Percentiles rank a stretch among this genome's conserved stretches.
Conservation (phyloP, 2,329 filamentous ascomycete genomes). For the Pseudocercospora eumusae region DNA sequence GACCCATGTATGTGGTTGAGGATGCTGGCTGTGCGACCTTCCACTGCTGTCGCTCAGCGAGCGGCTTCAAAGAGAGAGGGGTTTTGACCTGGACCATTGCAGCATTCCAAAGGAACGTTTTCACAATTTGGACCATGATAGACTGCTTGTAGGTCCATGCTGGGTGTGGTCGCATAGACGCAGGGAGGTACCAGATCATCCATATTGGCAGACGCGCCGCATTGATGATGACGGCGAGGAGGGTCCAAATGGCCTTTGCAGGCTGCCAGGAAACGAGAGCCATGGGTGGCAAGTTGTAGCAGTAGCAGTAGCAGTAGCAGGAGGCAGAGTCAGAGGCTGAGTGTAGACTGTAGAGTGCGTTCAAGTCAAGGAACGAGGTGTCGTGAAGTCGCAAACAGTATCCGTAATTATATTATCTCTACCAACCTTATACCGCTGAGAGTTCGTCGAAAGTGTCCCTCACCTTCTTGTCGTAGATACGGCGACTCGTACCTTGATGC, state of each 20-base stretch:
- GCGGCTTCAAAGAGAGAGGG: slow-evolving; percentile 40
- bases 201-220: slow-evolving; percentile 44
- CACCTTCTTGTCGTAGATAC: no score
- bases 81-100: slow-evolving; percentile 36
- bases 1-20: slow-evolving; percentile 20
- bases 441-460: neutral
- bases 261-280: slow-evolving; percentile 40
- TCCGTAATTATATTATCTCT: no score
- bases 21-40: slow-evolving; percentile 32
- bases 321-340: neutral
- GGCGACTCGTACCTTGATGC: no score
- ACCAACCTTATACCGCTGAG: neutral
- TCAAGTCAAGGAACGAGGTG: neutral
- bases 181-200: slow-evolving; percentile 42
- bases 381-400: neutral
- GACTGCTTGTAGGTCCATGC: slow-evolving; percentile 46
- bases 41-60: slow-evolving; percentile 45
- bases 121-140: slow-evolving; percentile 40
- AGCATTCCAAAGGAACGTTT: slow-evolving; percentile 39
- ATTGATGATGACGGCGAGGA: slow-evolving; percentile 42
- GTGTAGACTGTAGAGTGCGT: neutral
- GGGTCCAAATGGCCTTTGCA: slow-evolving; percentile 44
- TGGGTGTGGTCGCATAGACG: slow-evolving; percentile 43
- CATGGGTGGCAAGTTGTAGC: slow-evolving; percentile 20
- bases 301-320: no score